Conservation (phyloP, 495 filamentous ascomycete genomes). For the Talaromyces thailandensis region DNA sequence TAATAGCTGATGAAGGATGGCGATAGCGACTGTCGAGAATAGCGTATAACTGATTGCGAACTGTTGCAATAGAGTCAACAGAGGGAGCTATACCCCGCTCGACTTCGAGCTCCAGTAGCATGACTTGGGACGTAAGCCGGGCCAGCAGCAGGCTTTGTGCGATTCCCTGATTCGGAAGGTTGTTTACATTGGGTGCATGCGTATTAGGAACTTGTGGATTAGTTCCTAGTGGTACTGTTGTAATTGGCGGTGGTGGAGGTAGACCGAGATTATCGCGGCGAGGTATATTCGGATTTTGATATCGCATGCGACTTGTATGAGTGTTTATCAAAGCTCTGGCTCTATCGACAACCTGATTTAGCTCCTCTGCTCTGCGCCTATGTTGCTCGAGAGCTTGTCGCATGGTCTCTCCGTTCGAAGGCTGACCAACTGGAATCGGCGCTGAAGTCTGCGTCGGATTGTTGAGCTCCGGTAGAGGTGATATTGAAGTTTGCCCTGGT, state of each 20-base stretch:
- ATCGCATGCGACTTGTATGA: not conserved
- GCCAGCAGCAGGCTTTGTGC: not conserved
- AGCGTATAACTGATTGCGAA: conserved; percentile 22
- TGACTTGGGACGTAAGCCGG: conserved; percentile 15
- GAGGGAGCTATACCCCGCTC: conserved; percentile 22
- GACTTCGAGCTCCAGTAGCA: conserved; percentile 30
- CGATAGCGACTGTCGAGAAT: conserved; percentile 22
- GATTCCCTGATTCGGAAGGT: not conserved
- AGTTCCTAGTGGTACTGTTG: not conserved
- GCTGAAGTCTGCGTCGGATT: not conserved
- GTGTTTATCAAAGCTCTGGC: not conserved
- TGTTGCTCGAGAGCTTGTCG: not conserved
- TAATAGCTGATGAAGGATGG: conserved; percentile 13
- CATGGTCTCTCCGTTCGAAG: not conserved
- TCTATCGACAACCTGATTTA: conserved; percentile 1
- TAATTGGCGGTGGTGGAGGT: not conserved
- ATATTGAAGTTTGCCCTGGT: not conserved
- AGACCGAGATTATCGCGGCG: not conserved
- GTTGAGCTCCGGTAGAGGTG: not conserved
- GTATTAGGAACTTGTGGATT: not conserved
- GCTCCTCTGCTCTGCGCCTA: not conserved
- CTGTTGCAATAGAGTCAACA: conserved; percentile 22
- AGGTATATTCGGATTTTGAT: not conserved
- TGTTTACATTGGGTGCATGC: not conserved
- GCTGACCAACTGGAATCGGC: not conserved